Base-by-base conservation (phyloP, 768 basidiomycete genomes). In the Calocybe gangraenosa region DNA sequence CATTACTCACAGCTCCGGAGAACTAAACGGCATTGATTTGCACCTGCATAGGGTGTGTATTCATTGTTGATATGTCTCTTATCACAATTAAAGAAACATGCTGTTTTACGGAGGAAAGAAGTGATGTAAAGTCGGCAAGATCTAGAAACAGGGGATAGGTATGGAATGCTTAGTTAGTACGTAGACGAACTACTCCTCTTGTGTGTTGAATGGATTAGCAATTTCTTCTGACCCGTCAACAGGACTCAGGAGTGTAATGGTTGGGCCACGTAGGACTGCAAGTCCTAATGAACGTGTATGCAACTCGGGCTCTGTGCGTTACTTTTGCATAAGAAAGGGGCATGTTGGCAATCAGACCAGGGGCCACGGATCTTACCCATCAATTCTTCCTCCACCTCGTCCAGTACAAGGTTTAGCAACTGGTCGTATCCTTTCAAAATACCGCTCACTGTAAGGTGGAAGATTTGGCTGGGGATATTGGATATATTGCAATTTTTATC, bases 361-460 rank as follows among this genome's bases (percentile, higher is more conserved):
- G 50, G 38, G 37, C 49, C 47, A 42, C 51, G 46, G 42, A 42
- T 51, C 71, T 53, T 58, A 87, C 88, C 82, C 60, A 77, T 75
- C 2, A 89, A 53, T 31, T 87, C 77, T 66, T 99, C 96, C 57
- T 85, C 79, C 5, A 98, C 92, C 48, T 96, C 91, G 65, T 99
- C 96, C 40, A 99, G 79, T 40, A 99, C 96, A 44, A 99, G 84
- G 64, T 99, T 98, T 46, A 98, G 77, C 31, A 98, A 73, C 55
- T 97, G 94, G 66, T 98, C 96, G 58, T 82, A 98, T 19, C 96
- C 96, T 67, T 99, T 99, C 51, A 99, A 67, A 14, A 88, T 77
- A 2, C 96, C 96, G 7, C 81, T 87, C 42, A 97, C 95, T 97
- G 56, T 17, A 45, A 45, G 21, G 20, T 51, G 36, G 33, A 25